These are phyloP conservation scores for Collariella sp. DNA, from an alignment of 495 filamentous ascomycete genomes.

Conservation along the genomic window DNA sequence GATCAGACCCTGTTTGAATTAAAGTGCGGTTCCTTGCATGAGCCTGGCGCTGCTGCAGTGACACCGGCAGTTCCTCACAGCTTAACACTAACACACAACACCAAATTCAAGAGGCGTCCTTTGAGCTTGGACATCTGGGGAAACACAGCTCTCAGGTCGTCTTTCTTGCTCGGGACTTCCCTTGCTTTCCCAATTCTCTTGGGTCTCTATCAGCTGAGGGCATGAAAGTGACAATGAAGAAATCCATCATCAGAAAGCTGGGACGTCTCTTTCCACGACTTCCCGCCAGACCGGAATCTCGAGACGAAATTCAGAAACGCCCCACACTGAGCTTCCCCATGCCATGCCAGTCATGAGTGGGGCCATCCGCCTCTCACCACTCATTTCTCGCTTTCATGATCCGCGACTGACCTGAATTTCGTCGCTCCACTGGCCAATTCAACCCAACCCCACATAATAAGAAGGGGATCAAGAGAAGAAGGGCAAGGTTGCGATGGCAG, in stretches of 20 bases:
- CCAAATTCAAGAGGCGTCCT: not conserved
- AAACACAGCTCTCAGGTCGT: not conserved
- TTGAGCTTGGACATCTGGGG: not conserved
- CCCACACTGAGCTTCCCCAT: not conserved
- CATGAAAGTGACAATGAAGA: no score
- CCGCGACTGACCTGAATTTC: not conserved
- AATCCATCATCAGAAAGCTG: no score
- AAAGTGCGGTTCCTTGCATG: not conserved
- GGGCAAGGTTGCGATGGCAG: not conserved
- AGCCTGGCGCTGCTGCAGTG: not conserved
- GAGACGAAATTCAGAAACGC: not conserved
- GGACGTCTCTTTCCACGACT: no score
- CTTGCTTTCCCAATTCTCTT: no score
- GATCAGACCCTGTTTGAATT: not conserved
- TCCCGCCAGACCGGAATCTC: no score
- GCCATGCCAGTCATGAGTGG: not conserved
- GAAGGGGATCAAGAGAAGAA: no score
- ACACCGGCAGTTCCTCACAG: not conserved
- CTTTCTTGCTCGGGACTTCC: no score
- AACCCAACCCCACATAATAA: not conserved
- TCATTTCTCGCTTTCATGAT: not conserved
- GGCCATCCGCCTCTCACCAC: not conserved
- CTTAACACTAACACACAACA: conserved; percentile 12
- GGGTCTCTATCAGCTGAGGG: no score
- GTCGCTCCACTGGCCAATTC: not conserved